Conservation (phyloP, 495 filamentous ascomycete species). For the Neurospora africana region DNA sequence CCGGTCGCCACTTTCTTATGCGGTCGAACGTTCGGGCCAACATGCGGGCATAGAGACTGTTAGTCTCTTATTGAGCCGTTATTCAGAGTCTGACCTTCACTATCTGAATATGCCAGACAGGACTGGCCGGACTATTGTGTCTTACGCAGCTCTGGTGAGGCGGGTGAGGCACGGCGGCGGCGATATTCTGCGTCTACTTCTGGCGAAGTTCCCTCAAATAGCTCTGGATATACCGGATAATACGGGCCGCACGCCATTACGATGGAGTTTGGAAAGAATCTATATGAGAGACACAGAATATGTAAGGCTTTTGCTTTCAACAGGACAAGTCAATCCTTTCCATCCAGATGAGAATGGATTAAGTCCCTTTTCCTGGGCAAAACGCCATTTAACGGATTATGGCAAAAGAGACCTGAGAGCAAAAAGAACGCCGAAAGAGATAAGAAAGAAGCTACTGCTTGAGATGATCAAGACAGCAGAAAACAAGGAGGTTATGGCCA, state of each 20-base stretch:
- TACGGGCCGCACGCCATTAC: background rate
- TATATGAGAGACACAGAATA: no score
- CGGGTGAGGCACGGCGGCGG: rapidly evolving
- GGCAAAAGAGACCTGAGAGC: no score
- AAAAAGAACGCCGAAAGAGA: no score
- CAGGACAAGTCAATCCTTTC: background rate
- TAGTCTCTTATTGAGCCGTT: background rate
- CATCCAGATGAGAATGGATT: rapidly evolving
- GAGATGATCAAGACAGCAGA: background rate
- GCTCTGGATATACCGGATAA: background rate
- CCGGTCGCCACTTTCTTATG: background rate
- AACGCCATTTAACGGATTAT: no score
- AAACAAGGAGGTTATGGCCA: background rate
- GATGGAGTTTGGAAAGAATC: background rate
- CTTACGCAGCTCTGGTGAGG: no score
- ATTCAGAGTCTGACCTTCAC: background rate
- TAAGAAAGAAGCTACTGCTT: background rate
- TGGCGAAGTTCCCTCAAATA: background rate
- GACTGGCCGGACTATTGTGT: background rate
- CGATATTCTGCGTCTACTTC: background rate
- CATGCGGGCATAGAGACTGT: background rate
- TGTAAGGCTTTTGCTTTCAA: background rate
- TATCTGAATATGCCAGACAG: background rate
- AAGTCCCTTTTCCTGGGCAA: background rate
- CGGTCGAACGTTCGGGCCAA: rapidly evolving